Conservation (phyloP, 1,284 basidiomycete genomes). For the Cryptococcus sp. region DNA sequence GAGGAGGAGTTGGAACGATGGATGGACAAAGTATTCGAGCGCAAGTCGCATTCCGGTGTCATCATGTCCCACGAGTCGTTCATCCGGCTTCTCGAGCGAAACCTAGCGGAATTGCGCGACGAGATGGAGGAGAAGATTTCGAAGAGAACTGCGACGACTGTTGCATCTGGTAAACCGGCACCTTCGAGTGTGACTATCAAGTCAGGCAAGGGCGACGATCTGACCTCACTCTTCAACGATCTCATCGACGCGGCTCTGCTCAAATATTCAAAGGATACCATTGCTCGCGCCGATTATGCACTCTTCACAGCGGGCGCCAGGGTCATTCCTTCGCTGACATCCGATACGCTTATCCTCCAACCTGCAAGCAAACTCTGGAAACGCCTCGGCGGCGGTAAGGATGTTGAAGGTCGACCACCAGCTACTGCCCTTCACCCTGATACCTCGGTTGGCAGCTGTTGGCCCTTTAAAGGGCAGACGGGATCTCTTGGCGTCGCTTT, state of each 20-base stretch:
- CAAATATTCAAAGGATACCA: conserved; percentile 70
- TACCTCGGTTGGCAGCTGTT: conserved; percentile 79
- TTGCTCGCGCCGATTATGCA: conserved; percentile 82
- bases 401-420: conserved; percentile 73
- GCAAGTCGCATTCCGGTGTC: conserved; percentile 38
- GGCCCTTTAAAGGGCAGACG: conserved; percentile 78
- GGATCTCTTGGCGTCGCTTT: conserved; percentile 83
- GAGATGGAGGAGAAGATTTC: conserved; percentile 21
- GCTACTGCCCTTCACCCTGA: conserved; percentile 77
- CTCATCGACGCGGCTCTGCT: conserved; percentile 70
- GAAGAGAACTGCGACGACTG: conserved; percentile 16
- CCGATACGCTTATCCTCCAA: conserved; percentile 68
- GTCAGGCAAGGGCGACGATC: conserved; percentile 71
- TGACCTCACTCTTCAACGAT: conserved; percentile 67
- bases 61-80: conserved; percentile 35
- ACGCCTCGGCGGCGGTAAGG: conserved; percentile 35
- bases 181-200: conserved; percentile 65
- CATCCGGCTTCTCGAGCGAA: conserved; percentile 33
- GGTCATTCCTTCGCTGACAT: conserved; percentile 78
- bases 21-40: conserved; percentile 47
- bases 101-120: conserved; percentile 28
- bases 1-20: conserved; percentile 49
- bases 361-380: conserved; percentile 46
- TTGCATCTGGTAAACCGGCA: conserved; percentile 19
- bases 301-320: conserved; percentile 77